Base-by-base conservation (phyloP, 2,329 filamentous ascomycete species). In the Ceratocystis diversiconidia region DNA sequence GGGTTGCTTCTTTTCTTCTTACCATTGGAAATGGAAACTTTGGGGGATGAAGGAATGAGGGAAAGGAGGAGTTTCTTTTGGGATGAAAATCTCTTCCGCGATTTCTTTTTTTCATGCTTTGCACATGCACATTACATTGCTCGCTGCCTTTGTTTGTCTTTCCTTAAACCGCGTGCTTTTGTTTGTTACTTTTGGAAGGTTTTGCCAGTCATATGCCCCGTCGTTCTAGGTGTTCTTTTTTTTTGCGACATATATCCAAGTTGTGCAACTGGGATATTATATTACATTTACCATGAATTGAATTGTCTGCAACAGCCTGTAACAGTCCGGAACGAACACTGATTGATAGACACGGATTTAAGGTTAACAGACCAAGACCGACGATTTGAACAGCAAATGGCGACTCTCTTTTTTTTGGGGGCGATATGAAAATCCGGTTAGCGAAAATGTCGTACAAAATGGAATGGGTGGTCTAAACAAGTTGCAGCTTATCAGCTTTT, bases 91-190 rank as follows among this genome's bases (percentile, higher is more conserved):
- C 43, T 44, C 43, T 60, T 64, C 19, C 46, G 22, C 22, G 22
- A 57, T 64, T 30, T 48, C 55, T 44, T 60, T 60, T 22, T 55
- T 64, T 60, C 52, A 59, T 59, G 25, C 17, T 59, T 36, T 15
- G 55, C 25, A 59, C 28, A 32, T 64, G 36, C 36, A 41, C 36
- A 41, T 41, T 41, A 41, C 10, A 12, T 41, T 41, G 36, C 36
- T 41, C 36, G 36, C 36, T 44, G 63, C 22, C 36, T 28, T 64
- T 64, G 15, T 61, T 48, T 59, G 25, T 60, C 36, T 59, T 59
- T 48, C 43, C 46, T 63, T 55, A 3, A 22, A 41, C 48, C 25
- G 46, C 36, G 32, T 61, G 19, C 59, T 59, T 41, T 59, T 59
- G 55, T 19, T 36, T 36, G 17, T 36, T 30, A 30, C 12, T 30